Conservation (phyloP, 2,329 filamentous ascomycete species). For the Mollisiaceae sp. region DNA sequence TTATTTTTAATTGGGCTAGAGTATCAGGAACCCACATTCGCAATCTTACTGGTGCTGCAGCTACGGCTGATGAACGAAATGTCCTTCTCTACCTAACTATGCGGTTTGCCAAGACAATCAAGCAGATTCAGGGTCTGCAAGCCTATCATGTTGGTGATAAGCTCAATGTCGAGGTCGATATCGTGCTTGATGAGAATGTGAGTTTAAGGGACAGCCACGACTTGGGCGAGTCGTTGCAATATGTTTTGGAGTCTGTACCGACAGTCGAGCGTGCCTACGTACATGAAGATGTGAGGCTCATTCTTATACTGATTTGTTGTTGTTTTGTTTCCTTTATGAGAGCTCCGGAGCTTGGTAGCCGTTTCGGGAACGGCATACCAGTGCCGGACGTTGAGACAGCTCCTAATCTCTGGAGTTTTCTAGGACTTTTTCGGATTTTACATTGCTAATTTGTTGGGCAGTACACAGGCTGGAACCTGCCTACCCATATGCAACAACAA, state of each 20-base stretch:
- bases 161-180: constrained; percentile 66
- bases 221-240: constrained; percentile 66
- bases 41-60: constrained; percentile 62
- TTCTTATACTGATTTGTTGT: no score
- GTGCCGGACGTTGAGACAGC: no score
- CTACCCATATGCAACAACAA: constrained; percentile 45
- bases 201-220: constrained; percentile 60
- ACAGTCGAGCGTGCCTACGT: constrained; percentile 49
- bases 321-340: no score
- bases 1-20: constrained; percentile 71
- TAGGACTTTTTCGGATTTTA: no score
- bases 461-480: constrained; percentile 44
- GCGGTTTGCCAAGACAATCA: constrained; percentile 58
- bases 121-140: constrained; percentile 58
- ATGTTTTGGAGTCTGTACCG: constrained; percentile 58
- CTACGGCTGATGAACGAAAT: constrained; percentile 54
- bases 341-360: no score
- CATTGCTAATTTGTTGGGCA: no score
- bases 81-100: constrained; percentile 66
- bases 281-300: no score
- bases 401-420: no score
- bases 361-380: no score
- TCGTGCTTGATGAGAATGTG: constrained; percentile 59
- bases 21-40: constrained; percentile 65
- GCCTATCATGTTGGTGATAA: constrained; percentile 68